Evolutionary conservation across 1,284 basidiomycete species (phyloP), one percentile per base, ranked within the genome.

Genomic region (Malassezia cuniculi): DNA sequence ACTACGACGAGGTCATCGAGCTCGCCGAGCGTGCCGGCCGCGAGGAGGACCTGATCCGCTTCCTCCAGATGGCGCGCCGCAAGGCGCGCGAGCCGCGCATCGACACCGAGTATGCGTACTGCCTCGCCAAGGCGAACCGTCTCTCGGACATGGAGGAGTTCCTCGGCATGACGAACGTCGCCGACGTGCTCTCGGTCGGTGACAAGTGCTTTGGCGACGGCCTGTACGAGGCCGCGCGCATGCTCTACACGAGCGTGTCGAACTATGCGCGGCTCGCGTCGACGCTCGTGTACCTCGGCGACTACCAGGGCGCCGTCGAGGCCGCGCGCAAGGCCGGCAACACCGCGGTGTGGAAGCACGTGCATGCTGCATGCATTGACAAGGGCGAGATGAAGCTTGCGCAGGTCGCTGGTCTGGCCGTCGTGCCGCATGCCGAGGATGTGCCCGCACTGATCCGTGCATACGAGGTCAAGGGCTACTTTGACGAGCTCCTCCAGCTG

Each of bases 291-390:
- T 99, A 97, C 71, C 77, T 99, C 34, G 85, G 85, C 40, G 90
- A 99, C 71, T 95, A 94, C 69, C 90, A 95, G 70, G 78, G 84
- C 36, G 93, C 93, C 14, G 93, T 99, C 14, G 93, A 97, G 70
- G 93, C 90, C 50, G 93, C 93, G 14, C 76, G 93, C 50, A 99
- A 99, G 69, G 93, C 93, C 14, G 93, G 93, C 21, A 97, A 97
- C 69, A 99, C 93, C 8, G 83, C 82, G 70, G 93, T 97, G n/a
- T 99, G 93, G 93, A 95, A 95, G 72, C 93, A 97, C 70, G 93
- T 99, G 45, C 90, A 97, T 57, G 85, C 87, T 16, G 93, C 93
- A 27, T 97, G 93, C 71, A 79, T 99, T 40, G 87, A 93, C 73
- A 94, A 95, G 73, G 73, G 77, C 51, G 93, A 97, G 68, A 97